Evolutionary conservation across 768 basidiomycete species (phyloP).

Genomic region (Scleroderma bovista): DNA sequence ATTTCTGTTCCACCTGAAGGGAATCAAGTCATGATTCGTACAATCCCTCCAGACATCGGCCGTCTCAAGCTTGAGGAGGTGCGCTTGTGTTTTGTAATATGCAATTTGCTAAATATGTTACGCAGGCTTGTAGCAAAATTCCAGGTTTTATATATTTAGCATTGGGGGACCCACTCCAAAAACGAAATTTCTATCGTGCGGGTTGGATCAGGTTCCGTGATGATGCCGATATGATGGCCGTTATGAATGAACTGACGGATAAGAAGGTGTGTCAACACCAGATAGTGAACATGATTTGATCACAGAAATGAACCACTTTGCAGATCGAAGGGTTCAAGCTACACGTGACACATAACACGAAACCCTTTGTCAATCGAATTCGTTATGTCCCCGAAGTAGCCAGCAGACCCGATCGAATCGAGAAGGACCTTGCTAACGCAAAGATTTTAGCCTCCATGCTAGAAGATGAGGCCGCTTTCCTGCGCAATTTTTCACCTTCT

Average conservation of each 20-base stretch:
- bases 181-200: conserved; percentile 90
- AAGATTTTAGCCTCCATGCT: conserved; percentile 67
- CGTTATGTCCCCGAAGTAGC: conserved; percentile 81
- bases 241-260: conserved; percentile 71
- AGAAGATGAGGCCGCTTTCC: conserved; percentile 59
- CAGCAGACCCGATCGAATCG: conserved; percentile 72
- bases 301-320: conserved; percentile 5
- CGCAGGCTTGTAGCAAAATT: conserved; percentile 67
- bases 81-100: background rate
- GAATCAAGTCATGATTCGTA: conserved; percentile 91
- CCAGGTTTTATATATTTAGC: conserved; percentile 87
- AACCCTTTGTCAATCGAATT: conserved; percentile 71
- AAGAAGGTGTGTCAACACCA: conserved; percentile 57
- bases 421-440: conserved; percentile 74
- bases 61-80: conserved; percentile 89
- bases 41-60: conserved; percentile 90
- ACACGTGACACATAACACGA: conserved; percentile 78
- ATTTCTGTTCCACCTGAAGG: conserved; percentile 67
- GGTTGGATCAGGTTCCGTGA: conserved; percentile 89
- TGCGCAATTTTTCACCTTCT: conserved; percentile 37
- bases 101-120: conserved; percentile 6
- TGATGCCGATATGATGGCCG: conserved; percentile 73
- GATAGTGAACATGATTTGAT: background rate
- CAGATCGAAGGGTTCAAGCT: conserved; percentile 95
- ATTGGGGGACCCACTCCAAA: conserved; percentile 86